Percentiles rank a stretch among this genome's conserved stretches.
Conservation (phyloP, 129 eudicot species). For the Helichrysum umbraculigerum region DNA sequence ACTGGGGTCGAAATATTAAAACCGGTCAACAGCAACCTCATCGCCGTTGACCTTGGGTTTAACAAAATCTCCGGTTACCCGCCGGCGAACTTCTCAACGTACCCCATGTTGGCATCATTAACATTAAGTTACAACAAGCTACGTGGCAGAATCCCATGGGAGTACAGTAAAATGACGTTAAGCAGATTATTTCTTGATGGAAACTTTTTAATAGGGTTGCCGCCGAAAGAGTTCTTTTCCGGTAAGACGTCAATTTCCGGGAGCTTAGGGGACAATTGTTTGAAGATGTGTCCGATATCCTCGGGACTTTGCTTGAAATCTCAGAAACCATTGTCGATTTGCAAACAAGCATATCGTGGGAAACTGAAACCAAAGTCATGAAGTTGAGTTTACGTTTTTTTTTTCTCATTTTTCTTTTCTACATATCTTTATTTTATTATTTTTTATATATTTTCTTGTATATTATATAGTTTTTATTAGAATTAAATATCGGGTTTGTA, state of each 20-base stretch:
- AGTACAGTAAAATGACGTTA: constrained; percentile 51
- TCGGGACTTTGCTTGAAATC: constrained; percentile 75
- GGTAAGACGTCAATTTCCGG: constrained; percentile 55
- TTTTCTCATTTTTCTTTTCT: background rate
- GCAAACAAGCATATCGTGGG: constrained; percentile 81
- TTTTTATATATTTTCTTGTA: background rate
- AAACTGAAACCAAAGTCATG: constrained; percentile 71
- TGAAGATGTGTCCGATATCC: constrained; percentile 58
- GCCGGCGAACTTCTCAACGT: constrained; percentile 58
- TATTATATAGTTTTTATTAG: constrained; percentile 1
- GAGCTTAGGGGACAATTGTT: constrained; percentile 89
- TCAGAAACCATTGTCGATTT: constrained; percentile 77
- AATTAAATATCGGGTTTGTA: constrained; percentile 15
- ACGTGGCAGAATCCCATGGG: constrained; percentile 79
- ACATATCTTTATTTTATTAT: background rate
- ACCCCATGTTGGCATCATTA: constrained; percentile 58
- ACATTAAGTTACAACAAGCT: constrained; percentile 70
- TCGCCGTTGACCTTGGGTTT: constrained; percentile 80
- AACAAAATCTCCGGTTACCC: constrained; percentile 56
- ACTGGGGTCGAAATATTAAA: constrained; percentile 54
- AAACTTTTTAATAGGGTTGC: constrained; percentile 75
- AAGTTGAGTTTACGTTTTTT: constrained; percentile 33
- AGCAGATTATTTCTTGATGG: constrained; percentile 79
- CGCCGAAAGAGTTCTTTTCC: constrained; percentile 69
- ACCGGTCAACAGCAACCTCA: constrained; percentile 55